phyloP scores from a whole-genome alignment of 2,329 filamentous ascomycete genomes.

The Hymenoscyphus fraxineus region DNA sequence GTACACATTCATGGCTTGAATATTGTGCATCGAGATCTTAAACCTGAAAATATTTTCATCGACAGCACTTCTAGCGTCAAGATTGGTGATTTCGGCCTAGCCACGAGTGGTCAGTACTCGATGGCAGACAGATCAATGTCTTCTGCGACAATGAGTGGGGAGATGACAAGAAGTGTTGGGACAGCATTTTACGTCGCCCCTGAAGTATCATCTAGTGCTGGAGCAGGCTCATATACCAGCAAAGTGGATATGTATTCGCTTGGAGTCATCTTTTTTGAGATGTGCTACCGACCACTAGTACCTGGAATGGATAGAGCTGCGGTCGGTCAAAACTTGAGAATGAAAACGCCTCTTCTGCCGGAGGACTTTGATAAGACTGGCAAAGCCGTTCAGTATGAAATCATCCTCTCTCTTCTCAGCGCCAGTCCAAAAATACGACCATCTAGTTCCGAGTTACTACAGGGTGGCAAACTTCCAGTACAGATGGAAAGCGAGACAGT shows the following conservation, averaged over 20 bases:
- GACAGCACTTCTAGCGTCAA: slow-evolving; percentile 86
- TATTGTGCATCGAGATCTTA: slow-evolving; percentile 93
- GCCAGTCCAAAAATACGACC: slow-evolving; percentile 81
- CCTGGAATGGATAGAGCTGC: slow-evolving; percentile 59
- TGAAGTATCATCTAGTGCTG: slow-evolving; percentile 73
- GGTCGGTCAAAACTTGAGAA: slow-evolving; percentile 65
- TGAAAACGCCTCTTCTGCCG: slow-evolving; percentile 66
- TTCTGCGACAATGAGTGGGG: slow-evolving; percentile 36
- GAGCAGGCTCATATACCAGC: slow-evolving; percentile 76
- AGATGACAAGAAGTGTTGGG: slow-evolving; percentile 68
- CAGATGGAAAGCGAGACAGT: slow-evolving; percentile 93
- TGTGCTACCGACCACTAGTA: slow-evolving; percentile 68
- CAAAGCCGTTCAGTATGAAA: slow-evolving; percentile 65
- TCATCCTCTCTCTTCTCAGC: slow-evolving; percentile 75
- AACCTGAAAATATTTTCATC: slow-evolving; percentile 97
- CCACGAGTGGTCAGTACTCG: slow-evolving; percentile 78
- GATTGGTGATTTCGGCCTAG: slow-evolving; percentile 94
- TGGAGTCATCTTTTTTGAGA: slow-evolving; percentile 97
- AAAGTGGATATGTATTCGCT: slow-evolving; percentile 99
- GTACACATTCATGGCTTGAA: slow-evolving; percentile 85
- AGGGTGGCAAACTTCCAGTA: slow-evolving; percentile 81
- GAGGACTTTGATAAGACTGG: slow-evolving; percentile 68
- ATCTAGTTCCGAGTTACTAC: slow-evolving; percentile 75
- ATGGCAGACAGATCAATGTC: slow-evolving; percentile 47
- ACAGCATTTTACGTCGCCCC: slow-evolving; percentile 93